Base-by-base conservation (phyloP, 1,284 basidiomycete genomes). In the Naganishia albida region DNA sequence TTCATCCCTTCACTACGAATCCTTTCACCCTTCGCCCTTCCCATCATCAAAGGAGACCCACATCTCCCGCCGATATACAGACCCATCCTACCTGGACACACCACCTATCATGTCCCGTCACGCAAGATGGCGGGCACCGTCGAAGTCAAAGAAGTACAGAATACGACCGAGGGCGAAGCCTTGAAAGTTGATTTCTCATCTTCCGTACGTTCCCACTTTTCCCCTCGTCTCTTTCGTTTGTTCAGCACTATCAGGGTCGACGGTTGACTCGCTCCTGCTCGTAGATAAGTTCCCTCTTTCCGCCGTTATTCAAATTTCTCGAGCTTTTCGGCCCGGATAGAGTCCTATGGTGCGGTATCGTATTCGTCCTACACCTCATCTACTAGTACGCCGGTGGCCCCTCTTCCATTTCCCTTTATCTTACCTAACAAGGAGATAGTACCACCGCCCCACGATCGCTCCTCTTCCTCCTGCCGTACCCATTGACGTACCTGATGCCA, bases 401-500 rank as follows among this genome's bases (percentile, higher is more conserved):
- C 28, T 15, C 8, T 50, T 15, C 28, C 30, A 10, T 34, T 34
- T 34, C 34, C n/a, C n/a, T 2, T 42, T n/a, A 2, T 42, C n/a
- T 42, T 2, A n/a, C n/a, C 40, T 2, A 2, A 16, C 16, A 48
- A 42, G 23, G 28, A 7, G 30, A n/a, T 25, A 62, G 57, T 39
- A 62, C 57, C 10, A 62, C 64, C 7, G 42, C 51, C 18, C 59
- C 64, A 34, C 23, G 59, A 7, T 40, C 26, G 6, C 40, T 66
- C 3, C 43, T 66, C 3, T 66, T 66, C 44, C 57, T 66, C 18
- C 52, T 66, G 0, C 64, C 64, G 13, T 62, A 62, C 30, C 64
- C 64, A n/a, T 20, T 53, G 18, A 51, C 39, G 25, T 66, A 66
- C 43, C 20, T 66, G n/a, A 62, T 66, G 57, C 64, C 64, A 6